Percentiles rank a stretch among this genome's conserved stretches.
These are phyloP conservation scores for Pleomassaria siparia DNA, from an alignment of 2,329 filamentous ascomycete genomes.

Conservation along the genomic window DNA sequence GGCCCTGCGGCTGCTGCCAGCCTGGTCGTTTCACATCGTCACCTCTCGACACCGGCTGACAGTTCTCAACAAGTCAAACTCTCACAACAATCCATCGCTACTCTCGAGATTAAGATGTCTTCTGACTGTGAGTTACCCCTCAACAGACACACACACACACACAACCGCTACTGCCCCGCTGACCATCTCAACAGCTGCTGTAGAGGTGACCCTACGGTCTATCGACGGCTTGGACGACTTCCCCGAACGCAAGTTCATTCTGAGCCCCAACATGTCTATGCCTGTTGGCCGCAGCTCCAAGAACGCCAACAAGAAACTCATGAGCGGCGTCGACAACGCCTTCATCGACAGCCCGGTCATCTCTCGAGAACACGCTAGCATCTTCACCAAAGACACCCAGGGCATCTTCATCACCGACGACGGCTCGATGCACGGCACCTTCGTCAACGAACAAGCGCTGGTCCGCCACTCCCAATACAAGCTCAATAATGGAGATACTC, in stretches of 20 bases:
- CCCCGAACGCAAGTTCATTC: constrained; percentile 31
- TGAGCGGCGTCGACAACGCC: constrained; percentile 56
- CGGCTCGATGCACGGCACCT: constrained; percentile 65
- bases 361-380: constrained; percentile 66
- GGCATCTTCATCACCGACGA: constrained; percentile 53
- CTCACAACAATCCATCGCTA: not conserved
- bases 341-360: constrained; percentile 74
- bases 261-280: constrained; percentile 27
- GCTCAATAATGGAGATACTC: constrained; percentile 33
- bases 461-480: constrained; percentile 19
- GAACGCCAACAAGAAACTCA: constrained; percentile 44
- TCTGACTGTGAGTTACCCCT: not conserved
- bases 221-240: constrained; percentile 45
- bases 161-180: not conserved
- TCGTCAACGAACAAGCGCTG: constrained; percentile 49
- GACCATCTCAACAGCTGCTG: constrained; percentile 18
- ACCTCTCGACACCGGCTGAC: not conserved
- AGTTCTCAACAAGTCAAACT: not conserved
- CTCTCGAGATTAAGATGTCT: not conserved
- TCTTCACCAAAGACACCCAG: constrained; percentile 25
- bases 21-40: constrained; percentile 1
- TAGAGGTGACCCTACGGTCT: constrained; percentile 35
- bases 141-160: too few species aligned
- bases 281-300: constrained; percentile 49
- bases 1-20: constrained; percentile 3